A percentile compares a stretch with the other conserved stretches of the same genome.
phyloP scores from a whole-genome alignment of 805 yeast species.

The Pichia deserticola region DNA sequence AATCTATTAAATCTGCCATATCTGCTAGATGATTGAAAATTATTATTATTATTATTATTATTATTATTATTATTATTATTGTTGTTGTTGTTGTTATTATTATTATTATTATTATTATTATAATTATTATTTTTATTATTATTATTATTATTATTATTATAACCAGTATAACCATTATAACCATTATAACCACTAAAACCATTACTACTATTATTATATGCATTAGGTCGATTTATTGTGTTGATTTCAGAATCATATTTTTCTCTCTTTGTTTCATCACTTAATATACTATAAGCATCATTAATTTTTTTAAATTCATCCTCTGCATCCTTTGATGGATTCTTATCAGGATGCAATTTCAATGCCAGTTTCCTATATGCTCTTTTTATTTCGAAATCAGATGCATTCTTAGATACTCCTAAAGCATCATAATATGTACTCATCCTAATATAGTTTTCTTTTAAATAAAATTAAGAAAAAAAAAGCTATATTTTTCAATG shows the following conservation, averaged over 20 bases:
- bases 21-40: no score
- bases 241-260: conserved; percentile 39
- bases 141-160: no score
- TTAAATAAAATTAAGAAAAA: no score
- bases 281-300: conserved; percentile 78
- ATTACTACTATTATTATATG: not conserved
- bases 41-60: no score
- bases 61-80: no score
- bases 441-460: not conserved
- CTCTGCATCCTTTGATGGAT: conserved; percentile 55
- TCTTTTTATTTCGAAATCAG: conserved; percentile 57
- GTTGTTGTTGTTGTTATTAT: no score
- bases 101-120: no score
- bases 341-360: conserved; percentile 75
- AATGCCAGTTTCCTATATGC: conserved; percentile 74
- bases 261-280: conserved; percentile 51
- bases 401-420: conserved; percentile 47
- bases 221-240: not conserved
- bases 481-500: no score
- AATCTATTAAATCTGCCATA: no score
- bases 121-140: no score
- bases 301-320: conserved; percentile 81
- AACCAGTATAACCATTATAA: no score
- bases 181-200: no score
- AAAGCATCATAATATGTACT: conserved; percentile 53